Evolutionary conservation across 2,329 filamentous ascomycete species (phyloP).

Genomic region (Allantophomopsis cytisporea): DNA sequence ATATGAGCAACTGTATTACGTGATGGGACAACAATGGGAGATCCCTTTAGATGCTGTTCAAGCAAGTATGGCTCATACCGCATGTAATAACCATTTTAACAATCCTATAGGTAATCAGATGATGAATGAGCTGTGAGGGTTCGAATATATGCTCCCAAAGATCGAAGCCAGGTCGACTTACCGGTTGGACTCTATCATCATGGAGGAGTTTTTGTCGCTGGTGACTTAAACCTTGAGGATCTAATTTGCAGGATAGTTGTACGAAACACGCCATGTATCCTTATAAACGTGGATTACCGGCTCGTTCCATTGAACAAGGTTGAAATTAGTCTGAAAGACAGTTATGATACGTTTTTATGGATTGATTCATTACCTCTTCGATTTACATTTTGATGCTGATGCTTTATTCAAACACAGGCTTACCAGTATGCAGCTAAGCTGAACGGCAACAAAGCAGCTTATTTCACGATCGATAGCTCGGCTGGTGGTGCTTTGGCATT

Average conservation of each 20-base stretch:
- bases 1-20: too few species aligned
- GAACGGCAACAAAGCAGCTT: constrained; percentile 2
- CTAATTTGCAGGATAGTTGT: constrained; percentile 18
- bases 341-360: constrained; percentile 10
- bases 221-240: constrained; percentile 21
- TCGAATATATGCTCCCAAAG: too few species aligned
- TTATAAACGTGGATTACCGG: constrained; percentile 21
- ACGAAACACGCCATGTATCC: constrained; percentile 15
- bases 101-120: too few species aligned
- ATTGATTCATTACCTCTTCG: too few species aligned
- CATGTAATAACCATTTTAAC: too few species aligned
- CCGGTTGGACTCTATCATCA: constrained; percentile 21
- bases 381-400: too few species aligned
- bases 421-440: constrained; percentile 5
- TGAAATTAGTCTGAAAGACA: constrained; percentile 17
- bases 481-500: constrained; percentile 13
- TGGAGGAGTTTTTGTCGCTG: constrained; percentile 21
- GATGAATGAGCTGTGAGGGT: too few species aligned
- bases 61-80: too few species aligned
- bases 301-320: constrained; percentile 9
- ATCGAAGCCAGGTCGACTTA: too few species aligned
- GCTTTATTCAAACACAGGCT: too few species aligned
- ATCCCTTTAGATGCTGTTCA: too few species aligned
- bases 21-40: too few species aligned
- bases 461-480: constrained; percentile 11